Evolutionary conservation across 352 stramenopile genomes (phyloP).

Genomic region (Globisporangium mamillatum): DNA sequence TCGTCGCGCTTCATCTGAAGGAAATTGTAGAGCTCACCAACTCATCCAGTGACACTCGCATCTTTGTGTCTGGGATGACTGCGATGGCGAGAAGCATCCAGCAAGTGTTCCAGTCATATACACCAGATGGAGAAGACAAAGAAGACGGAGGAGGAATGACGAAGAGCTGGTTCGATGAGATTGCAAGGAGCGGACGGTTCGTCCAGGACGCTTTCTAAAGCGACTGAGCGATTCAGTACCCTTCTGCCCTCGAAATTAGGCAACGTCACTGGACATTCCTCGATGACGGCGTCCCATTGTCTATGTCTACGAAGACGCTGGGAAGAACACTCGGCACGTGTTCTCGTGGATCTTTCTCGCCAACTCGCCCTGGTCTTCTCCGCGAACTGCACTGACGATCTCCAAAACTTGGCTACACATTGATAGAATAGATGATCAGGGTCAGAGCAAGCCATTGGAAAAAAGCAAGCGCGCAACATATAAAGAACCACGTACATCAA

Average conservation of each 20-base stretch:
- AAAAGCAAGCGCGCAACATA: background rate
- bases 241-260: background rate
- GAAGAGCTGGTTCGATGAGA: conserved; percentile 14
- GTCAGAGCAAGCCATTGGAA: background rate
- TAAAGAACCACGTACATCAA: conserved; percentile 81
- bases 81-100: conserved; percentile 12
- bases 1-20: conserved; percentile 20
- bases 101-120: conserved; percentile 1
- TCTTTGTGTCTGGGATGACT: conserved; percentile 15
- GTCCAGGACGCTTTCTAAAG: conserved; percentile 11
- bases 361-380: conserved; percentile 45
- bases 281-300: background rate
- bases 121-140: background rate
- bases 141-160: background rate
- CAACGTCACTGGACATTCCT: background rate
- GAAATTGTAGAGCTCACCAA: conserved; percentile 6
- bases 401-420: conserved; percentile 75
- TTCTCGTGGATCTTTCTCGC: conserved; percentile 52
- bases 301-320: conserved; percentile 7
- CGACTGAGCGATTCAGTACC: background rate
- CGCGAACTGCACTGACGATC: conserved; percentile 66
- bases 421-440: background rate
- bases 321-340: conserved; percentile 70
- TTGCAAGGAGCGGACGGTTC: conserved; percentile 6
- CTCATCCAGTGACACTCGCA: background rate